Base-by-base conservation (phyloP, 352 stramenopile species). In the Pythium sukuiense region DNA sequence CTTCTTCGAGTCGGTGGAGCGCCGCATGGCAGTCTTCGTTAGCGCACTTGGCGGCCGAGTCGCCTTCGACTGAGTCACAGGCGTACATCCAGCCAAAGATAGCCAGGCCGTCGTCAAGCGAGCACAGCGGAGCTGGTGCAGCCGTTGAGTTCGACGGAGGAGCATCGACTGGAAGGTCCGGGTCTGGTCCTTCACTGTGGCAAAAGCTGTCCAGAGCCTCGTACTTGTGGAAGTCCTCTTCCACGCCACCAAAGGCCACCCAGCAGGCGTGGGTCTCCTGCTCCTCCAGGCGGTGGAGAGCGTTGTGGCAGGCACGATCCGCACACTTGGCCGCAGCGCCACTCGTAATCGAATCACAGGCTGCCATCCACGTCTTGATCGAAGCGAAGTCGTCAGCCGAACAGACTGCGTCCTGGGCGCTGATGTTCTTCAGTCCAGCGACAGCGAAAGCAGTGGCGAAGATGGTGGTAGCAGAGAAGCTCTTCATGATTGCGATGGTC, bases 261-360 rank as follows among this genome's bases (percentile, higher is more conserved):
- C 76, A 83, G 66, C 76, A 83, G 41, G 68, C 55, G 39, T 70
- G 62, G 20, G 65, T 65, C 18, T 80, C 76, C n/a, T 81, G 64
- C n/a, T 83, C 76, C n/a, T 77, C 65, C 6, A 80, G 68, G 39
- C 59, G 67, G 53, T 83, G 76, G 12, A 83, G 68, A 13, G 73
- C 73, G 16, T 60, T 69, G 49, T 83, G 73, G 43, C 76, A 83
- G 9, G 50, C 61, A 29, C 69, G 62, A 41, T 58, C 55, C 16
- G 72, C 72, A 43, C 73, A 83, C 52, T 83, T 78, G 54, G 72
- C 65, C 32, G 76, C 62, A 30, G 75, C 71, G 41, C 74, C 73
- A 26, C 57, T 62, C 12, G 69, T 67, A 33, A 83, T 48, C 20
- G 59, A 66, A 59, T 80, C 76, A 24, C 76, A 83, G 8, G 76